Evolutionary conservation across 139 green algal genomes (phyloP).

Genomic region (Chloropicon primus): DNA sequence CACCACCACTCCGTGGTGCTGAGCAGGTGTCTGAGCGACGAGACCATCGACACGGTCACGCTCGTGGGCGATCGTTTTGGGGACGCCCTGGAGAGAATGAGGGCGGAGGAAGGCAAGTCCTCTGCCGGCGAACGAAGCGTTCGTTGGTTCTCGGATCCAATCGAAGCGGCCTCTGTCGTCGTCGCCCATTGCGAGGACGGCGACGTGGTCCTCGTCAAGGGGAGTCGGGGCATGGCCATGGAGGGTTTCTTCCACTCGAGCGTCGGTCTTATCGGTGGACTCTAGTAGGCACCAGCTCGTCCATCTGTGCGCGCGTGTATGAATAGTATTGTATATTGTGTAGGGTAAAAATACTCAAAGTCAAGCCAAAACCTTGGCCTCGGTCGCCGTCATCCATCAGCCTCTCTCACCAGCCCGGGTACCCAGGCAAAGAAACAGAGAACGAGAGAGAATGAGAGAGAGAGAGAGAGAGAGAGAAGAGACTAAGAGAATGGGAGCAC

Average conservation of each 20-base stretch:
- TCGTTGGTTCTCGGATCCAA: not conserved
- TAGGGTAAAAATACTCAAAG: too few relatives aligned
- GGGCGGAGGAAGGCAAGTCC: not conserved
- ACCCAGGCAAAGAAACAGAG: too few relatives aligned
- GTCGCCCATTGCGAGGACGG: not conserved
- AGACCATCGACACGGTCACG: not conserved
- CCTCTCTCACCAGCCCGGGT: too few relatives aligned
- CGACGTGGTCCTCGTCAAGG: constrained; percentile 12
- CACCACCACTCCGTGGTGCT: not conserved
- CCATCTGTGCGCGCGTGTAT: too few relatives aligned
- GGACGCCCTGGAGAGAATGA: not conserved
- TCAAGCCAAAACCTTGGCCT: too few relatives aligned
- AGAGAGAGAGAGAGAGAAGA: too few relatives aligned
- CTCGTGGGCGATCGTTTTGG: not conserved
- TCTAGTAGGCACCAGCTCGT: too few relatives aligned
- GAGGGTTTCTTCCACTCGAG: not conserved
- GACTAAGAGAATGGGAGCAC: too few relatives aligned
- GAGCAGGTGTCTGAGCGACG: not conserved
- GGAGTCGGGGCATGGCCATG: constrained; percentile 7
- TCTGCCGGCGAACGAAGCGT: not conserved
- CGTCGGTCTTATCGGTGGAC: not conserved
- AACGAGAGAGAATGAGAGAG: too few relatives aligned
- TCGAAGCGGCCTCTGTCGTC: not conserved
- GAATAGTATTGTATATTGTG: too few relatives aligned
- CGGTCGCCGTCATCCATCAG: too few relatives aligned